Base-by-base conservation (phyloP, 305 asterid species). In the Lippia alba region DNA sequence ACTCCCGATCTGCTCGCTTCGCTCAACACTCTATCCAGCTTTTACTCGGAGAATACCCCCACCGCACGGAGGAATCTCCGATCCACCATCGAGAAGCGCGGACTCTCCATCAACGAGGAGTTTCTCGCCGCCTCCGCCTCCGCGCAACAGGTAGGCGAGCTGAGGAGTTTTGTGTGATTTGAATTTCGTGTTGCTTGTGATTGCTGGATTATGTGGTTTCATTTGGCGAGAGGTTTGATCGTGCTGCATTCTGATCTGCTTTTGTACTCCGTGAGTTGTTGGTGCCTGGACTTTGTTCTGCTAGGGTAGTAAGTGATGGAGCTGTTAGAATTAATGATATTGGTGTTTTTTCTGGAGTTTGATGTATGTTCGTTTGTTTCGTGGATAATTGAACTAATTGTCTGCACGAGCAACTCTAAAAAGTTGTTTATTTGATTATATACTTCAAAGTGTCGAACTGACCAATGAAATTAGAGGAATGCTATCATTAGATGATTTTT, bases 71-170 rank as follows among this genome's bases (percentile, higher is more conserved):
- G 99, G 46, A 88, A 90, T 78, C 98, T 94, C 81, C 93, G 98
- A 86, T 94, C 97, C 75, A 90, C 96, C 65, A 78, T 94, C 69
- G 99, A 94, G 87, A 92, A 87, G 86, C 96, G 98, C 56, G 84
- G 91, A 53, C 94, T 91, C 67, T 87, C 96, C 55, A 88, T 92
- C 72, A 94, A 94, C 60, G 93, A 91, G 68, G 99, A 91, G 81
- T 94, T 88, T 75, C 84, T 94, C 16, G 89, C 77, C 49, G 87
- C 99, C 65, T 94, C 96, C 61, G 76, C 83, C 33, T 82, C 96
- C 66, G 97, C 94, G 41, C 99, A 90, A 56, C 91, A 91, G 87
- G 90, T 85, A 71, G 71, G 12, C 45, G 19, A 34, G 8, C 75
- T 46, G 50, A 58, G 32, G 40, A 60, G 49, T 19, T 39, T 7